These are phyloP conservation scores for Aspergillus quadricinctus DNA, from an alignment of 2,329 filamentous ascomycete genomes.

Conservation along the genomic window DNA sequence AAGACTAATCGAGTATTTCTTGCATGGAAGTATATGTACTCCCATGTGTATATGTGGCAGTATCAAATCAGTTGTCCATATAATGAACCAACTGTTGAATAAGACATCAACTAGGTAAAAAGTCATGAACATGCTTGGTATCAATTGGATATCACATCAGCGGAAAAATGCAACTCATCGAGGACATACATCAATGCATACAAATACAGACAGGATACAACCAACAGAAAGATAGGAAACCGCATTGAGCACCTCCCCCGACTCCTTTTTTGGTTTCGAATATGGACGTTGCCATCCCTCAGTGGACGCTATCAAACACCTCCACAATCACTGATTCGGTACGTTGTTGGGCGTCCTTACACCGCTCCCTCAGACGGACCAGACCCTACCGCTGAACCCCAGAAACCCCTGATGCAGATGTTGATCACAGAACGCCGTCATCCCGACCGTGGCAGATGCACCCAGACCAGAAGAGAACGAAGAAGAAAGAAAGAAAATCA, in stretches of 20 bases:
- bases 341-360: background rate
- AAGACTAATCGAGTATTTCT: background rate
- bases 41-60: background rate
- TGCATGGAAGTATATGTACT: too few relatives aligned
- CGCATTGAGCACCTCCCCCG: background rate
- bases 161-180: slow-evolving; percentile 3
- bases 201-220: slow-evolving; percentile 7
- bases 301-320: background rate
- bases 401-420: background rate
- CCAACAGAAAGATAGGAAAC: slow-evolving; percentile 1
- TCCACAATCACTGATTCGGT: background rate
- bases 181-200: slow-evolving; percentile 9
- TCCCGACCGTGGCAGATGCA: background rate
- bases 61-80: background rate
- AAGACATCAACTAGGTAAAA: background rate
- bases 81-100: slow-evolving; percentile 1
- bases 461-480: background rate
- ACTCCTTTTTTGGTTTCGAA: background rate
- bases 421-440: background rate
- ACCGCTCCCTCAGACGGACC: background rate
- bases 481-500: background rate
- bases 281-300: background rate
- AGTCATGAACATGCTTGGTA: background rate
- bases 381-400: background rate
- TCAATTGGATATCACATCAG: slow-evolving; percentile 1